Conservation (phyloP, 2,329 filamentous ascomycete species). For the Alternaria ethzedia region DNA sequence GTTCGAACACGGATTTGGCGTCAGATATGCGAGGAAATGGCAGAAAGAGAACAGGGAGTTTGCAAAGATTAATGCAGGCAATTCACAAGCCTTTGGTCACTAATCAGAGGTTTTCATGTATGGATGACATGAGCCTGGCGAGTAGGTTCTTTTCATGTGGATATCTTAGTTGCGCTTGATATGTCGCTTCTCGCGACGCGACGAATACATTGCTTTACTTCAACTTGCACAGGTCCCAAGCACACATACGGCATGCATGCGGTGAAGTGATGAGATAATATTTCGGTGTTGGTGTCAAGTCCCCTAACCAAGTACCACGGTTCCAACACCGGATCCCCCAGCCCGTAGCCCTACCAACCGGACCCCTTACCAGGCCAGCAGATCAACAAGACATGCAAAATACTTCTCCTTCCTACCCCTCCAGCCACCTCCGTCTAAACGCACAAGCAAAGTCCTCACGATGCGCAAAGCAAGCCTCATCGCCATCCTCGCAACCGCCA, state of each 20-base stretch:
- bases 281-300: not conserved
- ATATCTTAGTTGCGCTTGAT: not conserved
- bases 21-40: conserved; percentile 43
- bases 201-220: not conserved
- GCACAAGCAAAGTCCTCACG: not conserved
- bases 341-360: not conserved
- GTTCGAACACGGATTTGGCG: conserved; percentile 46
- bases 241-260: not conserved
- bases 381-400: not conserved
- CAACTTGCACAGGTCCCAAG: not conserved
- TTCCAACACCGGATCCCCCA: not conserved
- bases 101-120: not conserved
- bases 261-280: not conserved
- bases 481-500: not conserved
- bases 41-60: conserved; percentile 48
- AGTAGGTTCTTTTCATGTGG: not conserved
- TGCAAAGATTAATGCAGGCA: conserved; percentile 33
- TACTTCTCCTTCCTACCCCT: not conserved
- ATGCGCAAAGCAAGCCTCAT: not conserved
- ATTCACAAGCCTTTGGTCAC: conserved; percentile 29
- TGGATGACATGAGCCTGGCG: not conserved
- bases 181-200: not conserved
- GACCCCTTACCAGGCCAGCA: not conserved
- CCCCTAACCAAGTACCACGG: not conserved
- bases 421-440: not conserved